Evolutionary conservation across 23 red algal genomes (phyloP).

Genomic region (Pyropia haitanensis): DNA sequence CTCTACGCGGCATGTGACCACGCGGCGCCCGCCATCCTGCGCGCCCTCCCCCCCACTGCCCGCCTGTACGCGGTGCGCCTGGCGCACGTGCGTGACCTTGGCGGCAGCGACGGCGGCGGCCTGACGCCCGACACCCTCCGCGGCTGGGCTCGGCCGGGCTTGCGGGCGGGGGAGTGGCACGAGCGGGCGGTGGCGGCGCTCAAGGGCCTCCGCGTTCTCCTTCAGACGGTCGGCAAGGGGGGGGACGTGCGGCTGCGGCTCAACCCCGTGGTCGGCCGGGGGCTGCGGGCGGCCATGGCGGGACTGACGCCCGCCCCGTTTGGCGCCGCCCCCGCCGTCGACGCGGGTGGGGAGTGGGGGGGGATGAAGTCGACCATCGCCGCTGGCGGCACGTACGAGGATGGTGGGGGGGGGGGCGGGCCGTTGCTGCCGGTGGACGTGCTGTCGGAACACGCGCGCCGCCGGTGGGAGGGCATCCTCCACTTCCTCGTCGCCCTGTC

Average conservation of each 20-base stretch:
- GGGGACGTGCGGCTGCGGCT: slow-evolving; percentile 7
- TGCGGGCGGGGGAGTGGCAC: slow-evolving; percentile 46
- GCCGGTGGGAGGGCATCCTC: slow-evolving; percentile 62
- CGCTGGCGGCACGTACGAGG: slow-evolving; percentile 5
- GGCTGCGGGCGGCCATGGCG: slow-evolving; percentile 32
- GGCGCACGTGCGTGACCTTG: slow-evolving; percentile 9
- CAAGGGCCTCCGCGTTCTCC: slow-evolving; percentile 17
- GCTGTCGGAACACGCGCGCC: slow-evolving; percentile 33
- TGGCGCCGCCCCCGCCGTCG: background rate
- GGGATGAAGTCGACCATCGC: background rate
- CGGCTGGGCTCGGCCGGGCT: slow-evolving; percentile 20
- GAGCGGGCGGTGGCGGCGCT: slow-evolving; percentile 30
- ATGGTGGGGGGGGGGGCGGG: background rate
- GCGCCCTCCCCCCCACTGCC: slow-evolving; percentile 49
- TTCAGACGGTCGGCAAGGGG: background rate
- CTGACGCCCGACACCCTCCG: slow-evolving; percentile 29
- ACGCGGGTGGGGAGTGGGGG: too few relatives aligned
- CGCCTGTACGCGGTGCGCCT: slow-evolving; percentile 49
- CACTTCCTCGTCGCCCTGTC: slow-evolving; percentile 71
- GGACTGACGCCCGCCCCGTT: slow-evolving; percentile 14
- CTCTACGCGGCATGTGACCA: slow-evolving; percentile 33
- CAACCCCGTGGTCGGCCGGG: slow-evolving; percentile 15
- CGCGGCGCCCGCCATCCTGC: slow-evolving; percentile 44
- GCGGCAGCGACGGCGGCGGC: background rate
- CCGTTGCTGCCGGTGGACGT: slow-evolving; percentile 5